These are phyloP conservation scores for Sarcodon sp. DNA, from an alignment of 768 basidiomycete species.

Conservation along the genomic window DNA sequence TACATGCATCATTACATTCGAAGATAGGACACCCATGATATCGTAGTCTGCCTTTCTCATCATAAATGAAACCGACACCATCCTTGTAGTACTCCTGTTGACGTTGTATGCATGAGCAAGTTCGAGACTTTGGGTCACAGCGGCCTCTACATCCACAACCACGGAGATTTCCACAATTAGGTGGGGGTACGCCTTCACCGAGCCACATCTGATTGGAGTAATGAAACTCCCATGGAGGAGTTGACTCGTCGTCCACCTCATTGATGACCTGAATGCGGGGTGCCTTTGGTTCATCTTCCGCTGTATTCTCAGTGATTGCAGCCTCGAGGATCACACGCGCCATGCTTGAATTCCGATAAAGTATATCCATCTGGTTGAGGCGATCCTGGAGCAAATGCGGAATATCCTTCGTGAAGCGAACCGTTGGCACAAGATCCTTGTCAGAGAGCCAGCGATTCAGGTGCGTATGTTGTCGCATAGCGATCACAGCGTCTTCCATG, in stretches of 20 bases:
- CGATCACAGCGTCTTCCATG: too few relatives aligned
- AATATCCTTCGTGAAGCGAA: slow-evolving; percentile 28
- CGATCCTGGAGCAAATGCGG: slow-evolving; percentile 53
- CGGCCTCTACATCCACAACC: slow-evolving; percentile 68
- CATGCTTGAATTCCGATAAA: slow-evolving; percentile 24
- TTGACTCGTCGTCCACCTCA: slow-evolving; percentile 48
- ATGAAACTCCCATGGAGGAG: slow-evolving; percentile 78
- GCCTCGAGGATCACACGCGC: slow-evolving; percentile 48
- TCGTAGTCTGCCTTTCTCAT: slow-evolving; percentile 38
- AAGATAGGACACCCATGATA: slow-evolving; percentile 49
- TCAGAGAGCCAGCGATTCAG: too few relatives aligned
- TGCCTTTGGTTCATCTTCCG: slow-evolving; percentile 53
- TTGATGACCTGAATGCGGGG: slow-evolving; percentile 61
- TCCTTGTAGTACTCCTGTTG: slow-evolving; percentile 33
- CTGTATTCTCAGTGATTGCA: slow-evolving; percentile 52
- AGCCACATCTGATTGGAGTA: slow-evolving; percentile 81
- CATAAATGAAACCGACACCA: slow-evolving; percentile 53
- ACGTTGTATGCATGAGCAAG: slow-evolving; percentile 54
- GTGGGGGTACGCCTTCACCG: slow-evolving; percentile 51
- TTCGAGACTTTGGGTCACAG: slow-evolving; percentile 65
- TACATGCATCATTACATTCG: slow-evolving; percentile 78
- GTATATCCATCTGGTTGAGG: slow-evolving; percentile 37
- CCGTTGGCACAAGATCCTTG: too few relatives aligned
- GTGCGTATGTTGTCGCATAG: too few relatives aligned
- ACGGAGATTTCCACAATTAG: slow-evolving; percentile 40